Evolutionary conservation across 169 alveolate genomes (phyloP), one percentile per base, ranked within the genome.

Genomic region (Miamiensis avidus): DNA sequence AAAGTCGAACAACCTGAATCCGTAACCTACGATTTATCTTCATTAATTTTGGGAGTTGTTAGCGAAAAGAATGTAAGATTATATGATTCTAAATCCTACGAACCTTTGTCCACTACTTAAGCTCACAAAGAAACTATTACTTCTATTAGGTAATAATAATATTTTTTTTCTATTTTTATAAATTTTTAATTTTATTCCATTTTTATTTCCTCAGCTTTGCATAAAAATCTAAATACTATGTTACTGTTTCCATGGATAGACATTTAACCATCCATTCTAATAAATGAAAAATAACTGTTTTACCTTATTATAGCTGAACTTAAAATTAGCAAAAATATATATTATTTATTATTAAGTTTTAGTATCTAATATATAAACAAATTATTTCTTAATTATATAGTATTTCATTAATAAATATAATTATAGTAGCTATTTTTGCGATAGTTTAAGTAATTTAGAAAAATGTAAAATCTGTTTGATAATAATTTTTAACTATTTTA

Each of bases 201-300:
- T 0, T 27, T 33, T n/a, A 15, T 34, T 27, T 29, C 20, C 20
- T 32, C 28, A 77, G 82, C n/a, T 77, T 77, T 77, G 82, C 74
- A 28, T 16, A 16, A 25, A 33, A 33, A 64, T 31, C 82, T 33
- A 31, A 33, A 77, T 29, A 77, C 25, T 77, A 32, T 33, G 82
- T 77, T 25, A 33, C 82, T 77, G 65, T 65, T 1, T 77, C 82
- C 64, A 32, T 77, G 74, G 82, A 77, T 77, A 77, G 82, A 77
- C 34, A 77, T 77, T 77, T 77, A 27, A 77, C 33, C 0, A 31
- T 77, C 34, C 64, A 64, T 32, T 31, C 82, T 1, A n/a, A n/a
- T n/a, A n/a, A n/a, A n/a, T n/a, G n/a, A n/a, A n/a, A n/a, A n/a
- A n/a, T n/a, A n/a, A n/a, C n/a, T n/a, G n/a, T n/a, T n/a, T n/a